phyloP scores from a whole-genome alignment of 2,329 filamentous ascomycete genomes.

The Neobulgaria alba region DNA sequence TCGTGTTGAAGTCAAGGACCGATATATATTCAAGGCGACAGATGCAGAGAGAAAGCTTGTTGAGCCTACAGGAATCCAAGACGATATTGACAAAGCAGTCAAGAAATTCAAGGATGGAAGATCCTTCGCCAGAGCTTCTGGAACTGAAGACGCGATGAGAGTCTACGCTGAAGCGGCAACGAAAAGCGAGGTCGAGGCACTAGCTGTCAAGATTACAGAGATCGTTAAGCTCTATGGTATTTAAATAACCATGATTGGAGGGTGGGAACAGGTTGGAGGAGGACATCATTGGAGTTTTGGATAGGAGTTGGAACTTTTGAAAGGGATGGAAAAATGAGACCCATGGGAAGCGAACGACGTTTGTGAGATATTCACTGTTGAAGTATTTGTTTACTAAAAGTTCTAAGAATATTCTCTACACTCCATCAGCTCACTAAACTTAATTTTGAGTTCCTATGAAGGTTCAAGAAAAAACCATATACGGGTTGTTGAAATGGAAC shows the following conservation, averaged over 20 bases:
- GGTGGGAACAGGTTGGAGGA: too few relatives aligned
- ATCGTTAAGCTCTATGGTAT: too few relatives aligned
- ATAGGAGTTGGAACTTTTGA: too few relatives aligned
- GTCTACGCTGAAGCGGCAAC: slow-evolving; percentile 94
- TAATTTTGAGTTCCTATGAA: background rate
- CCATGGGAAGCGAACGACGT: too few relatives aligned
- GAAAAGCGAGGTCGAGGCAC: slow-evolving; percentile 80
- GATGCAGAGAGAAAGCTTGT: slow-evolving; percentile 86
- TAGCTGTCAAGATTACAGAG: slow-evolving; percentile 71
- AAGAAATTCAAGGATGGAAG: slow-evolving; percentile 86
- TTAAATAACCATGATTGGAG: too few relatives aligned
- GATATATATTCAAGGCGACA: slow-evolving; percentile 82
- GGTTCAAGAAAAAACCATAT: background rate
- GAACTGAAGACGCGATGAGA: slow-evolving; percentile 91
- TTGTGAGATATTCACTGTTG: too few relatives aligned
- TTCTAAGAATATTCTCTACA: background rate
- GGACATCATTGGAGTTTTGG: too few relatives aligned
- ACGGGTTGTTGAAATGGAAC: background rate
- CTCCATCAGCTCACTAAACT: background rate
- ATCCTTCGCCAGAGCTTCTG: slow-evolving; percentile 84
- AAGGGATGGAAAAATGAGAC: too few relatives aligned
- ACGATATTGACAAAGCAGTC: slow-evolving; percentile 78
- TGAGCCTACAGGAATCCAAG: slow-evolving; percentile 70
- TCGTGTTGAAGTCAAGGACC: slow-evolving; percentile 80
- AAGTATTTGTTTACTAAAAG: background rate